Evolutionary conservation across 2,329 filamentous ascomycete species (phyloP).

Genomic region (Curvularia sp.): DNA sequence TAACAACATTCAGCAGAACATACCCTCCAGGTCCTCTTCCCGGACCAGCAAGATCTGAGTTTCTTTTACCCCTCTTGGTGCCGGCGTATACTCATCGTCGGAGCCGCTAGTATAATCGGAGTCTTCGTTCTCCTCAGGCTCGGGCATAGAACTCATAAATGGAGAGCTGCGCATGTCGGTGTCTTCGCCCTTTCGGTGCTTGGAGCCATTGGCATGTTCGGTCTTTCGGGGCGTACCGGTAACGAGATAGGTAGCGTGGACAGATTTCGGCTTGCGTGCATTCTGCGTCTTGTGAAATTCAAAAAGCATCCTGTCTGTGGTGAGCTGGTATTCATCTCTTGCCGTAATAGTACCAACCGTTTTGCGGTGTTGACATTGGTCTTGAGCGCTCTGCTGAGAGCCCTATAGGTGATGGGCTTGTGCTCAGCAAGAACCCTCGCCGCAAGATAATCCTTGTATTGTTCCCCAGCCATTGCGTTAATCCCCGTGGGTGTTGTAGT

Average conservation of each 20-base stretch:
- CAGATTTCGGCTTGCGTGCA: conserved; percentile 71
- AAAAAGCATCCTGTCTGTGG: conserved; percentile 73
- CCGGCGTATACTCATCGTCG: conserved; percentile 54
- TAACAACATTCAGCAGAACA: conserved; percentile 19
- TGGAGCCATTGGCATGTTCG: conserved; percentile 49
- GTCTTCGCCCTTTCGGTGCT: conserved; percentile 65
- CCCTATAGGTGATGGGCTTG: conserved; percentile 81
- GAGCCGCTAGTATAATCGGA: conserved; percentile 25
- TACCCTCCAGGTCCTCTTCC: conserved; percentile 76
- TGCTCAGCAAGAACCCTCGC: conserved; percentile 78
- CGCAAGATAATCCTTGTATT: conserved; percentile 74
- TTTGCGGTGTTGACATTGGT: conserved; percentile 89
- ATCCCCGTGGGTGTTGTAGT: conserved; percentile 8
- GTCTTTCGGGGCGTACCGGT: conserved; percentile 67
- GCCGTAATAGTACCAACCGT: conserved; percentile 64
- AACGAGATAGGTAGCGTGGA: conserved; percentile 94
- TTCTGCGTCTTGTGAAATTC: conserved; percentile 85
- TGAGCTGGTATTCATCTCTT: conserved; percentile 25
- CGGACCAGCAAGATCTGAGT: conserved; percentile 71
- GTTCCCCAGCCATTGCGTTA: conserved; percentile 59
- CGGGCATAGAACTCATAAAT: conserved; percentile 71
- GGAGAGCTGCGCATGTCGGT: conserved; percentile 71
- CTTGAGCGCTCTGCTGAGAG: conserved; percentile 80
- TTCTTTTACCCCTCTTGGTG: conserved; percentile 53
- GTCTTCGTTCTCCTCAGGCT: conserved; percentile 48